Evolutionary conservation across 129 eudicot genomes (phyloP), one percentile per base, ranked within the genome.

Genomic region (Arctium lappa): DNA sequence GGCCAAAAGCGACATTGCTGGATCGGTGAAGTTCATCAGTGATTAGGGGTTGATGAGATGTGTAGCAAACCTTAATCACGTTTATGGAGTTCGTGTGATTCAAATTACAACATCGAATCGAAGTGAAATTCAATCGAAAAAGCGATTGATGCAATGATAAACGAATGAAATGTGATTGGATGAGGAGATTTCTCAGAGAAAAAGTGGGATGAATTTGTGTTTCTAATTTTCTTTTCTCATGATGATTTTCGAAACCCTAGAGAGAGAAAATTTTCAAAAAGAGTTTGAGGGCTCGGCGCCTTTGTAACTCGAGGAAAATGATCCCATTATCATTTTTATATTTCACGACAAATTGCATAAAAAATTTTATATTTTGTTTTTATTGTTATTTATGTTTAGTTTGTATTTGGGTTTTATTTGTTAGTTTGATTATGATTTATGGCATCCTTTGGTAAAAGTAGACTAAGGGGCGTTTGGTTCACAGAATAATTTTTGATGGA

Each of bases 1-100:
- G 73, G 98, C 98, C 80, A 95, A 75, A 27, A 95, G 81, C 80
- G 88, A 85, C 90, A 88, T 90, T 71, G 90, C 73, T 73, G 92
- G 89, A 85, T 90, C 93, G 74, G 89, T 62, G 74, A 87, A 87
- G 80, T 87, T 89, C 96, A 89, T 91, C 9, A 53, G 12, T 32
- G n/a, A 76, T 75, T 75, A 34, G 76, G 77, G 69, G 44, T 73
- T 60, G 72, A 66, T 73, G 69, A 50, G 83, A 53, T 73, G 68
- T 9, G 69, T 13, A 73, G 66, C 74, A 9, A 81, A 9, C 27
- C 16, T 32, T 2, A 40, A 63, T 62, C 6, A 78, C 38, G 73
- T 18, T 44, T 32, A 32, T 46, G 13, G 38, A 82, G 44, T 34
- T 22, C 18, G 72, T 18, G 42, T 73, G 81, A 76, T 83, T 34